These are phyloP conservation scores for Ilex asprella DNA, from an alignment of 257 asterid species.

Conservation along the genomic window DNA sequence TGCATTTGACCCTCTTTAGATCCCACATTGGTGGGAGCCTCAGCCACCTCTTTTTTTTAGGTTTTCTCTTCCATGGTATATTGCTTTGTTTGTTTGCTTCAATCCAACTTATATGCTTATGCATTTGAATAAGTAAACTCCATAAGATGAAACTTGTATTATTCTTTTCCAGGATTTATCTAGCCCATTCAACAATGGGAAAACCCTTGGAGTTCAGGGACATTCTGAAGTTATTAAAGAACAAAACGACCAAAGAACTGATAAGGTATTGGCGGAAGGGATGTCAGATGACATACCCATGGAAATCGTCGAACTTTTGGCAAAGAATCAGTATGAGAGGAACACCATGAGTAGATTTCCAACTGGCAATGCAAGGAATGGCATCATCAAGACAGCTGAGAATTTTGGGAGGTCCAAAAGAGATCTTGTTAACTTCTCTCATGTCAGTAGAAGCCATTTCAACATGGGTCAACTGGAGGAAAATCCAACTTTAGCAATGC, in stretches of 20 bases:
- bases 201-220: slow-evolving; percentile 6
- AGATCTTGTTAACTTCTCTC: slow-evolving; percentile 13
- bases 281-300: slow-evolving; percentile 68
- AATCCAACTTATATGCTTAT: not conserved
- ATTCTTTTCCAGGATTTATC: slow-evolving; percentile 5
- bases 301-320: slow-evolving; percentile 71
- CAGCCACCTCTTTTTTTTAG: not conserved
- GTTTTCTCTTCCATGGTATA: no score
- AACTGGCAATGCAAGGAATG: slow-evolving; percentile 19
- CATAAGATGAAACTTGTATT: not conserved
- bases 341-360: slow-evolving; percentile 21
- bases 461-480: slow-evolving; percentile 19
- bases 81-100: not conserved
- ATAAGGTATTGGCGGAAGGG: slow-evolving; percentile 25
- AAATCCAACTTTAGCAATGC: slow-evolving; percentile 24
- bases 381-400: slow-evolving; percentile 14
- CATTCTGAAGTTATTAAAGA: slow-evolving; percentile 9
- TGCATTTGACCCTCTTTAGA: no score
- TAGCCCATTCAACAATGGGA: slow-evolving; percentile 10
- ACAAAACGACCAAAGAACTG: slow-evolving; percentile 21
- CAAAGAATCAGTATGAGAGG: slow-evolving; percentile 51
- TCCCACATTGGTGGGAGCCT: no score
- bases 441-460: slow-evolving; percentile 18
- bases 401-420: slow-evolving; percentile 17
- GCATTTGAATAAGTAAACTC: not conserved